Evolutionary conservation across 306 rosid genomes (phyloP).

Genomic region (Myrica gale): DNA sequence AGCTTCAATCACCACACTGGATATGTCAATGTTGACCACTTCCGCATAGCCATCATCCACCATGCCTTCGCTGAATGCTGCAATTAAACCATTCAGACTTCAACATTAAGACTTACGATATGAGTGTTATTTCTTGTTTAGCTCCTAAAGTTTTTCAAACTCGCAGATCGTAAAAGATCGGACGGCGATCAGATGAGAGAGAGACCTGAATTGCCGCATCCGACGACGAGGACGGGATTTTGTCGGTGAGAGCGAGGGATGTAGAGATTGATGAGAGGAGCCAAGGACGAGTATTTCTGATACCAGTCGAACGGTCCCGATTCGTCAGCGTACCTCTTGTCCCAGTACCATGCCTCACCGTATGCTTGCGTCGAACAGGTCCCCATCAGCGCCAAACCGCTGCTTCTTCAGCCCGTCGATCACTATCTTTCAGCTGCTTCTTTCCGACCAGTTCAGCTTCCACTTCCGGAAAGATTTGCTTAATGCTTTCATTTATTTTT

Average conservation of each 20-base stretch:
- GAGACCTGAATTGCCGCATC: slow-evolving; percentile 80
- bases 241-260: slow-evolving; percentile 35
- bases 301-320: slow-evolving; percentile 80
- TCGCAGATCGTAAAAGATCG: neutral
- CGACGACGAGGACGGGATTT: slow-evolving; percentile 59
- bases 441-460: neutral
- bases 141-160: too few species aligned
- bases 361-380: slow-evolving; percentile 58
- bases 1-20: slow-evolving; percentile 69
- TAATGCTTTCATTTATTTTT: neutral
- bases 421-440: neutral
- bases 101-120: too few species aligned
- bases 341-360: slow-evolving; percentile 91
- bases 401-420: neutral
- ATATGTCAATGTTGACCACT: slow-evolving; percentile 75
- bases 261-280: slow-evolving; percentile 68
- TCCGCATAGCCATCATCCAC: slow-evolving; percentile 70
- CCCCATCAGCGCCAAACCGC: slow-evolving; percentile 30
- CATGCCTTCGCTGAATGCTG: slow-evolving; percentile 78
- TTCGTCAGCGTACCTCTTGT: slow-evolving; percentile 73
- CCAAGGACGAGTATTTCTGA: slow-evolving; percentile 66
- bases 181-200: neutral
- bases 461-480: neutral
- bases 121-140: too few species aligned
- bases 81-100: neutral